Evolutionary conservation across 257 asterid genomes (phyloP).

Genomic region (Avicennia marina): DNA sequence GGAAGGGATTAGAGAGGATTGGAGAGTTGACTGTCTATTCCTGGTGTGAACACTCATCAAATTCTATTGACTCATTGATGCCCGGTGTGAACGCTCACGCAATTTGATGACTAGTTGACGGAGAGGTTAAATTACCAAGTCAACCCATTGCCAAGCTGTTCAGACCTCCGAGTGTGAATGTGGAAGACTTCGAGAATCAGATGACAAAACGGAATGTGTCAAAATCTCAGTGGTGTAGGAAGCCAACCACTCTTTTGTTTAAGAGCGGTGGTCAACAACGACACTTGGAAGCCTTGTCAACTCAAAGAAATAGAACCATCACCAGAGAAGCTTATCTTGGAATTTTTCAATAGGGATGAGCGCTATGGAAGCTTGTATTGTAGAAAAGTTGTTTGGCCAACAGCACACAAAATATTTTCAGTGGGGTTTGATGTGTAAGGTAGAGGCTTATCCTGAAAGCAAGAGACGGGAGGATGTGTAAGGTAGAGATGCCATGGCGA

Average conservation of each 20-base stretch:
- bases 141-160: not conserved
- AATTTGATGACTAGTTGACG: not conserved
- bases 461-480: not conserved
- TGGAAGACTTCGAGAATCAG: constrained; percentile 7
- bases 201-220: not conserved
- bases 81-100: constrained; percentile 11
- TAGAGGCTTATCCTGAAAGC: constrained; percentile 12
- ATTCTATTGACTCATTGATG: no score
- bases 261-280: not conserved
- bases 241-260: constrained; percentile 13
- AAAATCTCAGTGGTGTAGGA: not conserved
- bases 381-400: no score
- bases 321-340: constrained; percentile 5
- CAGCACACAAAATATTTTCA: no score
- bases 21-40: constrained; percentile 9
- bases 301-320: not conserved
- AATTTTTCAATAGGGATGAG: not conserved
- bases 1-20: not conserved
- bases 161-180: constrained; percentile 23
- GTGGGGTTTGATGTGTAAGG: constrained; percentile 3
- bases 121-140: not conserved
- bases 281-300: constrained; percentile 4
- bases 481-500: not conserved
- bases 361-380: not conserved
- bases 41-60: constrained; percentile 14